These are phyloP conservation scores for Talaromyces nanjingensis DNA, from an alignment of 495 filamentous ascomycete genomes.

Conservation along the genomic window DNA sequence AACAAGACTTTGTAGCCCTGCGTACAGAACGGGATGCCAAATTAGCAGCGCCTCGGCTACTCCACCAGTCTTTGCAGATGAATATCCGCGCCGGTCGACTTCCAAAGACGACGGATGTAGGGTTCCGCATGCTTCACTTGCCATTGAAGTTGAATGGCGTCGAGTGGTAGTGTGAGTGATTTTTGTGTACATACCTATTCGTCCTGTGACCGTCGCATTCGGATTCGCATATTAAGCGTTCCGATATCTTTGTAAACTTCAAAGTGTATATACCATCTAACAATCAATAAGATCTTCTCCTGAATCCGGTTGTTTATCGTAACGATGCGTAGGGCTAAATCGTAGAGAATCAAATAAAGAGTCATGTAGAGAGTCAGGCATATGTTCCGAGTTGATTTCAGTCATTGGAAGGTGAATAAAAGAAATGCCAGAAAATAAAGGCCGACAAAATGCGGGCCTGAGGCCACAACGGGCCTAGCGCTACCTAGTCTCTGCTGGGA, in stretches of 20 bases:
- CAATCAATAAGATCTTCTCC: not conserved
- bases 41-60: constrained; percentile 42
- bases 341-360: no score
- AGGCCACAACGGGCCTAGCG: not conserved
- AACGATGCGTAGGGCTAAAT: not conserved
- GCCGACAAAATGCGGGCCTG: not conserved
- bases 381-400: no score
- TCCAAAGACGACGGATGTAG: constrained; percentile 25
- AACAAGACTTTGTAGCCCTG: constrained; percentile 42
- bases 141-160: constrained; percentile 31
- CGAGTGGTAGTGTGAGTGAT: constrained; percentile 12
- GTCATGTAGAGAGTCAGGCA: no score
- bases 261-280: not conserved
- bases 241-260: not conserved
- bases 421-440: no score
- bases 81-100: constrained; percentile 50
- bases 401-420: no score
- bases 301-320: not conserved
- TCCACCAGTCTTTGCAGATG: constrained; percentile 51
- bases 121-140: constrained; percentile 33
- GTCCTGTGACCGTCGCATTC: not conserved
- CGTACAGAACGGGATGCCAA: constrained; percentile 39
- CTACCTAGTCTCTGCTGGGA: no score
- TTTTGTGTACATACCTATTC: not conserved
- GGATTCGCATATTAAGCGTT: not conserved